These are phyloP conservation scores for Parmales sp. DNA, from an alignment of 108 stramenopile species.

Conservation along the genomic window DNA sequence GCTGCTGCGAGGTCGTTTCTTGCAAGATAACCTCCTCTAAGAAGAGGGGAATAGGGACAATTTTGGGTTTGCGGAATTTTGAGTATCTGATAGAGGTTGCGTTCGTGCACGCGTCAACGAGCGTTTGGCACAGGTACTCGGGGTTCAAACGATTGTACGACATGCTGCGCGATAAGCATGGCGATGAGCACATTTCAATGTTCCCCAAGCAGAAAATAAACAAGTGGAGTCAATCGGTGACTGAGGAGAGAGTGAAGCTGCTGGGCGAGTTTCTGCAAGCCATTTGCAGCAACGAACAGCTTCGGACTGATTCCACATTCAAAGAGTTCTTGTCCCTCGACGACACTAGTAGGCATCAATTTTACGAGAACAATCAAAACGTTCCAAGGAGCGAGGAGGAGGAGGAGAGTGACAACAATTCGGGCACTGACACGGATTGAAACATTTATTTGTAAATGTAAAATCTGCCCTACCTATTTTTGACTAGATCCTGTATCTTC, in stretches of 20 bases:
- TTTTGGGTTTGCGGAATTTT: too few species aligned
- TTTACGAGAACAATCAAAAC: background rate
- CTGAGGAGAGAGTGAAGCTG: background rate
- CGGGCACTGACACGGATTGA: too few species aligned
- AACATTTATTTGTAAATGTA: background rate
- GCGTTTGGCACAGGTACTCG: background rate
- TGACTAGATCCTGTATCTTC: slow-evolving; percentile 34
- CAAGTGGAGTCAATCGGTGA: background rate
- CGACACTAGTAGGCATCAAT: background rate
- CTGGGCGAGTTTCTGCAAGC: background rate
- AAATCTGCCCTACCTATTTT: background rate
- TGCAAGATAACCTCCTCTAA: too few species aligned
- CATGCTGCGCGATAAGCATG: background rate
- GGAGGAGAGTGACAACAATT: too few species aligned
- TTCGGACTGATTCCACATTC: background rate
- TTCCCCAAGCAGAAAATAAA: background rate
- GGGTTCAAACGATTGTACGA: slow-evolving; percentile 1
- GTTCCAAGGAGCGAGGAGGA: too few species aligned
- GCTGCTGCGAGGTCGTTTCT: too few species aligned
- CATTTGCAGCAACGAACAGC: background rate
- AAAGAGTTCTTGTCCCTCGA: background rate
- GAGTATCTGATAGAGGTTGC: background rate
- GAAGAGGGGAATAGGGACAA: too few species aligned
- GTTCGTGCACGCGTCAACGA: background rate
- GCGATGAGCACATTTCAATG: background rate